These are phyloP conservation scores for Aspergillus sp. DNA, from an alignment of 2,329 filamentous ascomycete genomes.

Conservation along the genomic window DNA sequence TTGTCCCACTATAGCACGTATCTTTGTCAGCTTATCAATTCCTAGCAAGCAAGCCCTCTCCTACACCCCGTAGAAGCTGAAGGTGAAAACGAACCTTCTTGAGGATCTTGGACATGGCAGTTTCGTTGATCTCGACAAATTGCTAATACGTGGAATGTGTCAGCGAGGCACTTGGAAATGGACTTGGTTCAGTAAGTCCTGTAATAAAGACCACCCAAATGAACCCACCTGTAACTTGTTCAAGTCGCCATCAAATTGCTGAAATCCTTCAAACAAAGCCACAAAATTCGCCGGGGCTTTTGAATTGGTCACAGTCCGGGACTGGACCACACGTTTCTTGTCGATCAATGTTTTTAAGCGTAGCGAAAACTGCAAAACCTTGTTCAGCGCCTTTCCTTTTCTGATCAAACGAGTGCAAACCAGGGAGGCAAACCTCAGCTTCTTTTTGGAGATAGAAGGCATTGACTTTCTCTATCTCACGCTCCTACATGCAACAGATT, in stretches of 20 bases:
- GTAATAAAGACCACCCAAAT: not conserved
- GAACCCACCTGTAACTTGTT: constrained; percentile 72
- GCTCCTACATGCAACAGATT: constrained; percentile 56
- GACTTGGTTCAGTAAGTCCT: not conserved
- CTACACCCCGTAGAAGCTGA: not conserved
- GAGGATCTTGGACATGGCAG: constrained; percentile 94
- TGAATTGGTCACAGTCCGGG: constrained; percentile 66
- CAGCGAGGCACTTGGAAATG: constrained; percentile 2
- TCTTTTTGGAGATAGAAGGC: constrained; percentile 97
- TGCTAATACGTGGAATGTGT: constrained; percentile 50
- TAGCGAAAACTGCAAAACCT: constrained; percentile 66
- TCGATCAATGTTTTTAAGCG: constrained; percentile 86
- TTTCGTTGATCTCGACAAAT: constrained; percentile 97
- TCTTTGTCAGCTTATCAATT: constrained; percentile 14
- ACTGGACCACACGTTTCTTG: constrained; percentile 88
- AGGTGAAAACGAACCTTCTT: constrained; percentile 63
- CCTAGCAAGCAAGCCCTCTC: constrained; percentile 4
- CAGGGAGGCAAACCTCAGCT: constrained; percentile 64
- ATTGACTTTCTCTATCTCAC: constrained; percentile 97
- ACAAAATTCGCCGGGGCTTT: constrained; percentile 90
- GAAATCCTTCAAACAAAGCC: constrained; percentile 90
- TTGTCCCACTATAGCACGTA: constrained; percentile 71
- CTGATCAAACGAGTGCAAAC: not conserved
- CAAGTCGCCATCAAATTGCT: constrained; percentile 91
- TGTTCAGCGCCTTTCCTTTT: not conserved